phyloP scores from a whole-genome alignment of 2,329 filamentous ascomycete species.

The Fusarium secorum region DNA sequence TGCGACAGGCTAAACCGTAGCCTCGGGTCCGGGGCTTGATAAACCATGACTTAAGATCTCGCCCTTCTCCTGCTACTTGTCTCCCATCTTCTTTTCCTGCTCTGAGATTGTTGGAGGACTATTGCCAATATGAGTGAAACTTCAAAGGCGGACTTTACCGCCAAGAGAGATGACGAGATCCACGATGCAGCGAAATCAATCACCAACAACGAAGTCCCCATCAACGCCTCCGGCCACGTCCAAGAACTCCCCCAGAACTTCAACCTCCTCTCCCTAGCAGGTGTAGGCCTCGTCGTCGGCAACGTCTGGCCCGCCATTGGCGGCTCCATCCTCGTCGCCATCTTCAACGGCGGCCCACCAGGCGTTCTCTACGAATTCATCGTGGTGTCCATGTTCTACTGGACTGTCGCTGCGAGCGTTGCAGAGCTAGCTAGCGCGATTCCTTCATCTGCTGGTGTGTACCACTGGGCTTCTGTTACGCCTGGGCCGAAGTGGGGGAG shows the following conservation, averaged over 20 bases:
- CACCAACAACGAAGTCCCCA: not conserved
- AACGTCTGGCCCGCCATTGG: constrained; percentile 56
- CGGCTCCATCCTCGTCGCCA: constrained; percentile 56
- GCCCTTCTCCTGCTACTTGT: not conserved
- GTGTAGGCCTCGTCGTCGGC: constrained; percentile 52
- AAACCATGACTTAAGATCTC: not conserved
- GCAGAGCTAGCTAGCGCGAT: constrained; percentile 68
- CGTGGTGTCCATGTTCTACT: constrained; percentile 60
- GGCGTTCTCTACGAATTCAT: constrained; percentile 70
- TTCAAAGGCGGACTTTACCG: constrained; percentile 18
- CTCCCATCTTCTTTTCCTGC: not conserved
- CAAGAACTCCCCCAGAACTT: constrained; percentile 52
- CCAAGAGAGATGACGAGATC: constrained; percentile 4
- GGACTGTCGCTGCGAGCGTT: constrained; percentile 64
- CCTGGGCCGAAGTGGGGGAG: constrained; percentile 61
- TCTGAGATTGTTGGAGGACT: not conserved
- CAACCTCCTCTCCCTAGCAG: constrained; percentile 52
- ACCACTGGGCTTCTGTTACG: constrained; percentile 68
- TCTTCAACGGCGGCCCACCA: constrained; percentile 68
- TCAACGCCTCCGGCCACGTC: constrained; percentile 53
- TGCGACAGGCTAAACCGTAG: constrained; percentile 20
- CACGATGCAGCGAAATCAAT: constrained; percentile 1
- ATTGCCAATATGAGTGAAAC: constrained; percentile 7
- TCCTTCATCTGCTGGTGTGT: constrained; percentile 67
- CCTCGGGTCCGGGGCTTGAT: not conserved